Percentiles rank a stretch among this genome's conserved stretches.
phyloP scores from a whole-genome alignment of 192 early-diverging fungal species.

The Kappamyces sp. region DNA sequence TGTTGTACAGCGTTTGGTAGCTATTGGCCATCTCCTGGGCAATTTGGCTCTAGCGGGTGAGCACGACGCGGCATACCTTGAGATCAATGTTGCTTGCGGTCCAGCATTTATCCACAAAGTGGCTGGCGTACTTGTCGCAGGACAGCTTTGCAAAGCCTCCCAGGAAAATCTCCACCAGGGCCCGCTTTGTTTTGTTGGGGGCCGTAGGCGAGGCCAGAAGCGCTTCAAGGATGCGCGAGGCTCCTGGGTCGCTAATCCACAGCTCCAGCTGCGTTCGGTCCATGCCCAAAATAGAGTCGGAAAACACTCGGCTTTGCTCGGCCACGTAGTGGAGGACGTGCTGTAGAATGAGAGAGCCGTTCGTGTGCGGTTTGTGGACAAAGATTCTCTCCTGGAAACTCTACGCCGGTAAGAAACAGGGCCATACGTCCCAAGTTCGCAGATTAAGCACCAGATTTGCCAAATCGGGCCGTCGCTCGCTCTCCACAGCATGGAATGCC shows the following conservation, averaged over 20 bases:
- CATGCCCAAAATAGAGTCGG: conserved; percentile 27
- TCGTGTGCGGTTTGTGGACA: conserved; percentile 41
- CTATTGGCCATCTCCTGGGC: conserved; percentile 58
- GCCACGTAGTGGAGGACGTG: conserved; percentile 54
- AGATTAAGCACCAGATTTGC: conserved; percentile 56
- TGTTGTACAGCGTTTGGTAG: conserved; percentile 50
- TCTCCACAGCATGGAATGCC: conserved; percentile 49
- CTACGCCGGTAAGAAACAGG: not conserved
- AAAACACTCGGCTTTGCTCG: conserved; percentile 51
- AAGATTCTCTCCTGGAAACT: not conserved
- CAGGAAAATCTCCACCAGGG: conserved; percentile 52
- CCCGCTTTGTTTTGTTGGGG: conserved; percentile 59
- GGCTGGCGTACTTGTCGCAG: conserved; percentile 68
- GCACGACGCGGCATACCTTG: conserved; percentile 31
- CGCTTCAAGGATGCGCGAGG: conserved; percentile 69
- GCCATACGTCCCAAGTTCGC: conserved; percentile 46
- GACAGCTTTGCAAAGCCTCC: conserved; percentile 57
- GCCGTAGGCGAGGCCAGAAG: conserved; percentile 53
- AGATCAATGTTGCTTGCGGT: conserved; percentile 61
- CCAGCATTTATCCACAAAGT: conserved; percentile 78
- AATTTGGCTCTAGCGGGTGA: conserved; percentile 50
- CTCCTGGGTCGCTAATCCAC: conserved; percentile 61
- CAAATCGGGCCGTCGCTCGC: conserved; percentile 48
- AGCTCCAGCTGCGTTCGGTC: not conserved
- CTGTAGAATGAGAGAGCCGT: conserved; percentile 67